phyloP scores from a whole-genome alignment of 208 protist species.

The Acanthamoeba lenticulata region DNA sequence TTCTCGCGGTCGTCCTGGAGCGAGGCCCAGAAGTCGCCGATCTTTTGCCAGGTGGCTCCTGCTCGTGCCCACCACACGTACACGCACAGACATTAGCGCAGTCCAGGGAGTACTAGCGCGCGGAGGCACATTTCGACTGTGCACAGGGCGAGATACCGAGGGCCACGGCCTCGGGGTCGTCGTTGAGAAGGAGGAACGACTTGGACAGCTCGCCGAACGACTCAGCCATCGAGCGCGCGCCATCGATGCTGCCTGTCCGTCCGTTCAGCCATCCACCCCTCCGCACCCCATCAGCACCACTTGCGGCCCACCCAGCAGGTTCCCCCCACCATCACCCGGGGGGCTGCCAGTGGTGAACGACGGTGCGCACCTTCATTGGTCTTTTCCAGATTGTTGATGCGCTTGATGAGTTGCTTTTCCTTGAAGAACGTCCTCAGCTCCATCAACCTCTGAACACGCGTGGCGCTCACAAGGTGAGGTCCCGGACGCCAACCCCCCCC shows the following conservation, averaged over 20 bases:
- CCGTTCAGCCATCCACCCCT: background rate
- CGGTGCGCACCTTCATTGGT: background rate
- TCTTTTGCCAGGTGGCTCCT: background rate
- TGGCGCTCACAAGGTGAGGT: too few relatives aligned
- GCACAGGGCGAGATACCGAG: too few relatives aligned
- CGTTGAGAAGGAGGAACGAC: background rate
- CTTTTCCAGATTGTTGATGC: background rate
- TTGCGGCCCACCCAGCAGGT: too few relatives aligned
- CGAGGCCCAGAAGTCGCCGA: background rate
- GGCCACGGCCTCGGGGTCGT: background rate
- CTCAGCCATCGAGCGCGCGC: background rate
- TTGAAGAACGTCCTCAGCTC: background rate
- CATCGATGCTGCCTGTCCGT: background rate
- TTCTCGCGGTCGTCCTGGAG: background rate
- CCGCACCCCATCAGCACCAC: too few relatives aligned
- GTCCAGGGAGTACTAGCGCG: background rate
- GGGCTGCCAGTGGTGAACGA: too few relatives aligned
- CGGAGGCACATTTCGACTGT: too few relatives aligned
- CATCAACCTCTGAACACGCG: background rate
- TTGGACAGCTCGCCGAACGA: background rate
- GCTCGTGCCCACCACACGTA: background rate
- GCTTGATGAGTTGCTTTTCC: background rate
- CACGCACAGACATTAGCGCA: background rate
- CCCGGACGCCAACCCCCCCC: too few relatives aligned
- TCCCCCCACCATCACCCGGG: too few relatives aligned